Evolutionary conservation across 1,284 basidiomycete species (phyloP).

Genomic region (Ustilago loliicola): DNA sequence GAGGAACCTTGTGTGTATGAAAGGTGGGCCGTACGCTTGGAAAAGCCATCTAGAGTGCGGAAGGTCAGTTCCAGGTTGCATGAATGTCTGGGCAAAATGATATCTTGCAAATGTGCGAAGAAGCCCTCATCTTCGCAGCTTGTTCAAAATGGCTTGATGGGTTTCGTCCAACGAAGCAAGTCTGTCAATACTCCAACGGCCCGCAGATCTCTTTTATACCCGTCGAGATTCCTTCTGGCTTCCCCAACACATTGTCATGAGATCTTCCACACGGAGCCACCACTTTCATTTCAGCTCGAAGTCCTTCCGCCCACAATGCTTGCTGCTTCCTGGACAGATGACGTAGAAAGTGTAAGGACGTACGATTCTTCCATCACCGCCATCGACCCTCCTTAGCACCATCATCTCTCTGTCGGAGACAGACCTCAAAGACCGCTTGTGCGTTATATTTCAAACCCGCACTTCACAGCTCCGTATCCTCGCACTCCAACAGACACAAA

Average conservation of each 20-base stretch:
- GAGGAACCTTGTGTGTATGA: neutral
- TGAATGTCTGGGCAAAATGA: neutral
- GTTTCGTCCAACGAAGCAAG: too few relatives aligned
- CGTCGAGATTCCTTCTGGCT: neutral
- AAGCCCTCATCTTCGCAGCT: neutral
- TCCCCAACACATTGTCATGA: neutral
- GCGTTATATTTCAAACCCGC: conserved; percentile 1
- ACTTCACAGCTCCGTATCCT: neutral
- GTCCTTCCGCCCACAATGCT: neutral
- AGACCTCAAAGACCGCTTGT: neutral
- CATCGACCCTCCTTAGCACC: conserved; percentile 1
- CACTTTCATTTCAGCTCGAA: neutral
- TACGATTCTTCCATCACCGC: conserved; percentile 18
- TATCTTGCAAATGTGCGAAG: neutral
- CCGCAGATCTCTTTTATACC: neutral
- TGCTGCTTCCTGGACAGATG: conserved; percentile 5
- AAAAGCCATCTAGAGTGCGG: neutral
- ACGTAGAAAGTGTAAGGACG: conserved; percentile 16
- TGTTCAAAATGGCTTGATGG: neutral
- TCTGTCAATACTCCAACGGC: neutral
- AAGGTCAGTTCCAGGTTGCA: neutral
- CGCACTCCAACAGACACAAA: neutral
- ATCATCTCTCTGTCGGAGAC: neutral
- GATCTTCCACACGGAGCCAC: neutral
- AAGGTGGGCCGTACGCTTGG: neutral